Evolutionary conservation across 2,329 filamentous ascomycete genomes (phyloP).

Genomic region (Chaetomium globosum): DNA sequence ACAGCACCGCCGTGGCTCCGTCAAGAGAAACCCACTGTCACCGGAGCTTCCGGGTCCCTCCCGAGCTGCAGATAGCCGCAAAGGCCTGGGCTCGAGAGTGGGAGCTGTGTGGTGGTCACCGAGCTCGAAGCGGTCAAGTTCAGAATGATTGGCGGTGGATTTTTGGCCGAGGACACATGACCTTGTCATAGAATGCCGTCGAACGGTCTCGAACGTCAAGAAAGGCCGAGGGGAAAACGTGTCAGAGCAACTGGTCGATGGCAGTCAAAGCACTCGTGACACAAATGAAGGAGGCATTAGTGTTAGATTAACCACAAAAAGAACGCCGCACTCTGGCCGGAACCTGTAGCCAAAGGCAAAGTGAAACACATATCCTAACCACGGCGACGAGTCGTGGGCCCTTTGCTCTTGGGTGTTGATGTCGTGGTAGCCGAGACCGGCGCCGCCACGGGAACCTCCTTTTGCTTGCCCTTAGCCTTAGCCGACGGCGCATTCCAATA

Average conservation of each 20-base stretch:
- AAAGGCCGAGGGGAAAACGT: not conserved
- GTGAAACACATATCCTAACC: constrained; percentile 38
- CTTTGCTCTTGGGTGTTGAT: constrained; percentile 43
- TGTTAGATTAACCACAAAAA: constrained; percentile 26
- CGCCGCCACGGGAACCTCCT: constrained; percentile 39
- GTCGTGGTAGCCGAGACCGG: constrained; percentile 35
- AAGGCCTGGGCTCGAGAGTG: not conserved
- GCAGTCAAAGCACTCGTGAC: not conserved
- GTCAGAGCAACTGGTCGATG: not conserved
- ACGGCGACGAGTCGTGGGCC: constrained; percentile 49
- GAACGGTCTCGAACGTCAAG: constrained; percentile 19
- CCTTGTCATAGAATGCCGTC: not conserved
- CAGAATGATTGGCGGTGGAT: constrained; percentile 15
- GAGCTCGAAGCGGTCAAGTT: constrained; percentile 3
- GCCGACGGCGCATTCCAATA: constrained; percentile 81
- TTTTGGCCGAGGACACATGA: constrained; percentile 17
- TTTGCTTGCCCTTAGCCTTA: constrained; percentile 47
- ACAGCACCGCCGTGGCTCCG: not conserved
- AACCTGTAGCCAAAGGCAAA: constrained; percentile 17
- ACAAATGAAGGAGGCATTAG: constrained; percentile 19
- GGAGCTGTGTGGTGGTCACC: not conserved
- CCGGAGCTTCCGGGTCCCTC: not conserved
- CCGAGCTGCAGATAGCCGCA: constrained; percentile 8
- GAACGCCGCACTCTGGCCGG: constrained; percentile 13
- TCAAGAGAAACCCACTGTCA: not conserved